phyloP scores from a whole-genome alignment of 2,329 filamentous ascomycete species.

The Tolypocladium amazonense region DNA sequence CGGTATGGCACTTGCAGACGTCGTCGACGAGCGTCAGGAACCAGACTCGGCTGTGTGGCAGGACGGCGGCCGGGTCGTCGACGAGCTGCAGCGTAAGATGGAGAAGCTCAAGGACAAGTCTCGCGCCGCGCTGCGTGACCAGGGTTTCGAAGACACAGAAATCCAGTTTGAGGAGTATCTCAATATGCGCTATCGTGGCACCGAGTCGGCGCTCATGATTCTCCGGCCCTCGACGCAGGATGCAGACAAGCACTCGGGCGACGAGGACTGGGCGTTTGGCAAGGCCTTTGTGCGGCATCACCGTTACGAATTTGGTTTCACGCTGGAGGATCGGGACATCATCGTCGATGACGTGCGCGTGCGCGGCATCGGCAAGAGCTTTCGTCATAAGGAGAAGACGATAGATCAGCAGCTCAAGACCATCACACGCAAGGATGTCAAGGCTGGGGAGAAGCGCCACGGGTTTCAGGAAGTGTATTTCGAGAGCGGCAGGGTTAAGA shows the following conservation, averaged over 20 bases:
- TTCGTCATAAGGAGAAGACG: constrained; percentile 67
- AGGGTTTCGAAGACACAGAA: constrained; percentile 59
- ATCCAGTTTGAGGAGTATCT: constrained; percentile 39
- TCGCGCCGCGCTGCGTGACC: constrained; percentile 52
- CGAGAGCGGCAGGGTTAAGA: constrained; percentile 10
- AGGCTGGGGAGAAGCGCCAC: constrained; percentile 3
- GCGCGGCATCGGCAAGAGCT: constrained; percentile 52
- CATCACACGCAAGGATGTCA: constrained; percentile 47
- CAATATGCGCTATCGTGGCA: constrained; percentile 86
- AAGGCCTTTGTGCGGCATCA: constrained; percentile 78
- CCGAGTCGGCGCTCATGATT: constrained; percentile 85
- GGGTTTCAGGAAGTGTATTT: constrained; percentile 11
- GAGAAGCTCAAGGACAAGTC: constrained; percentile 70
- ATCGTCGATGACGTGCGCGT: constrained; percentile 32
- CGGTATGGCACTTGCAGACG: constrained; percentile 33
- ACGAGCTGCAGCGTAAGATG: constrained; percentile 63
- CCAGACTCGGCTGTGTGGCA: constrained; percentile 49
- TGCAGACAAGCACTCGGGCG: constrained; percentile 44
- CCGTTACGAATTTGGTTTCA: constrained; percentile 67
- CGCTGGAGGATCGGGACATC: constrained; percentile 29
- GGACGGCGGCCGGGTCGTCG: constrained; percentile 44
- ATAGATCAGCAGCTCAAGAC: constrained; percentile 74
- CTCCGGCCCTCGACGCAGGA: constrained; percentile 60
- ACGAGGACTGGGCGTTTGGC: constrained; percentile 71
- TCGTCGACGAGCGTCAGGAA: constrained; percentile 29